Base-by-base conservation (phyloP, 78 protist species). In the Dictyostelium firmibasis region DNA sequence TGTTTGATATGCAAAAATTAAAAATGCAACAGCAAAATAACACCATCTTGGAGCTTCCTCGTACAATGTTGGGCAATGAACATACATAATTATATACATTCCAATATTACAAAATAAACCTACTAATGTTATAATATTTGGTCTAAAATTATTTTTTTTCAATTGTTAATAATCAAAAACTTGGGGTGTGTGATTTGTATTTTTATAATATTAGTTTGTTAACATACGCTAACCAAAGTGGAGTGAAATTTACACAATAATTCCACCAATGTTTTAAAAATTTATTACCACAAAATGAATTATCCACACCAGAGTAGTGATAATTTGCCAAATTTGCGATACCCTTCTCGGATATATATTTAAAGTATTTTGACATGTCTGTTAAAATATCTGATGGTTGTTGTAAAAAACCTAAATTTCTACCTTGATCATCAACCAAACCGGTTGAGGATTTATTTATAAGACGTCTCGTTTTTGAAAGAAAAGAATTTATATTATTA, bases 1-100 rank as follows among this genome's bases (percentile, higher is more conserved):
- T 70, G 96, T 93, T 82, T 86, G 91, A 83, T 93, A 93, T 0
- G 96, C 96, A 44, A 93, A 93, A 38, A 93, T 93, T 27, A 93
- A 83, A 62, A 93, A 72, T 38, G 93, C 96, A 81, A 93, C 84
- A 2, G 84, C 44, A 60, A 93, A 84, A 77, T 93, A 93, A 31
- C 78, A 53, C 96, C 96, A 93, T 85, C 96, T 84, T 33, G 94
- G 94, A 10, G 87, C 87, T 35, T 33, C 82, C 35, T 81, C 87
- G 20, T 81, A 35, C 36, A 89, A 70, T 29, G 72, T 81, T 64
- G 87, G 86, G 70, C 86, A 64, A 11, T 81, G n/a, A 78, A 89
- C 50, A 81, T 89, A 89, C 35, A 81, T 81, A 25, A 89, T 81
- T 14, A 89, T 47, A 81, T 81, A 89, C 94, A 89, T 89, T 69